Evolutionary conservation across 371 early-diverging fungal species (phyloP), one percentile per base, ranked within the genome.

Genomic region (Circinella umbellata): DNA sequence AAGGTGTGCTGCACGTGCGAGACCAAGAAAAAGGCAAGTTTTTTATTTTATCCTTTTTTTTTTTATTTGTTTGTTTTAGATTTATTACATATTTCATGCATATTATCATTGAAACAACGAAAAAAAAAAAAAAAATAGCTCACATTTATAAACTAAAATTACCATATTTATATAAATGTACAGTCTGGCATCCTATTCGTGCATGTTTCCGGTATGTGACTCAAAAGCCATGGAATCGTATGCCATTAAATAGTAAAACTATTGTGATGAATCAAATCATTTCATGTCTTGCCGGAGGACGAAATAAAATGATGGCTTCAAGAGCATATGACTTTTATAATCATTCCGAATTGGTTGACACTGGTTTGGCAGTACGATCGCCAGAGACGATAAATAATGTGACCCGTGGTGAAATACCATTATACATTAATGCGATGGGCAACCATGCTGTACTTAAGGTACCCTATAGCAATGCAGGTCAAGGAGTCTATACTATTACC

Each of bases 301-400:
- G 96, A 51, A 96, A 96, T 84, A 96, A 96, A 81, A 94, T 94
- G 93, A 94, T 96, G 94, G 97, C 97, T 3, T 91, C 94, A n/a
- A 82, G 93, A 67, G 95, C 97, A 4, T 96, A 96, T 78, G 97
- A 96, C 72, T 91, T 96, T 63, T 89, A 91, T 68, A 96, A 96
- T 42, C 42, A 42, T 75, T 87, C 93, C 3, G 96, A 96, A 68
- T 77, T 91, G 59, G 88, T 86, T 1, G 84, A 83, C 67, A 80
- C 84, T 3, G 95, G 95, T 15, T 80, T 96, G 15, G 67, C 83
- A 8, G 89, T 96, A n/a, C 89, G 93, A n/a, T 87, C 91, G 15
- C 97, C 97, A 20, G 95, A 95, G 76, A 96, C 97, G 10, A 93
- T 94, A 69, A 88, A 94, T 63, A 95, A 96, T 76, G 93, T 95